Conservation (phyloP, 2,329 filamentous ascomycete genomes). For the Colletotrichum coccodes region DNA sequence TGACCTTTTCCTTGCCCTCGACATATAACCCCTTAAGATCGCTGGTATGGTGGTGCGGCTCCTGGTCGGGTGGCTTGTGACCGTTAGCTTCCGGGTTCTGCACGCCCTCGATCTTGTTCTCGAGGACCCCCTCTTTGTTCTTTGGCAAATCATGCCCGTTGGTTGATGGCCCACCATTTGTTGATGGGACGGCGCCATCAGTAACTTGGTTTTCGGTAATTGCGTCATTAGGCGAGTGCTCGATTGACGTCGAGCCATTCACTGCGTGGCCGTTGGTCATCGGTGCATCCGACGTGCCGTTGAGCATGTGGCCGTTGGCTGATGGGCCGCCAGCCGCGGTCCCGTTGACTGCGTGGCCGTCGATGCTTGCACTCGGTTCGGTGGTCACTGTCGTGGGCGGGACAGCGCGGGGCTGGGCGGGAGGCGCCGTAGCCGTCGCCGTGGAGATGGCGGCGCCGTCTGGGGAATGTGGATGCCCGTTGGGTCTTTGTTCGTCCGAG, state of each 20-base stretch:
- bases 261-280: slow-evolving; percentile 1
- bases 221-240: neutral
- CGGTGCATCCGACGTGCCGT: neutral
- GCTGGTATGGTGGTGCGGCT: slow-evolving; percentile 35
- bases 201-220: neutral
- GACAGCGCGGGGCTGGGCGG: neutral
- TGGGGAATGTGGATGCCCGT: slow-evolving; percentile 17
- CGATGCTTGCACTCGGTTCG: neutral
- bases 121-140: slow-evolving; percentile 17
- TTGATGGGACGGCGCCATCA: slow-evolving; percentile 20
- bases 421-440: neutral
- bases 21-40: slow-evolving; percentile 46
- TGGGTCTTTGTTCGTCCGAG: slow-evolving; percentile 24
- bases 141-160: slow-evolving; percentile 2
- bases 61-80: slow-evolving; percentile 27
- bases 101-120: slow-evolving; percentile 22
- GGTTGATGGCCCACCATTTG: slow-evolving; percentile 31
- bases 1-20: slow-evolving; percentile 49
- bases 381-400: neutral
- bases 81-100: slow-evolving; percentile 31
- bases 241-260: slow-evolving; percentile 2
- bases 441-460: slow-evolving; percentile 11
- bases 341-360: neutral
- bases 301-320: slow-evolving; percentile 1
- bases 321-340: neutral